Evolutionary conservation across 768 basidiomycete species (phyloP).

Genomic region (Boletus sp.): DNA sequence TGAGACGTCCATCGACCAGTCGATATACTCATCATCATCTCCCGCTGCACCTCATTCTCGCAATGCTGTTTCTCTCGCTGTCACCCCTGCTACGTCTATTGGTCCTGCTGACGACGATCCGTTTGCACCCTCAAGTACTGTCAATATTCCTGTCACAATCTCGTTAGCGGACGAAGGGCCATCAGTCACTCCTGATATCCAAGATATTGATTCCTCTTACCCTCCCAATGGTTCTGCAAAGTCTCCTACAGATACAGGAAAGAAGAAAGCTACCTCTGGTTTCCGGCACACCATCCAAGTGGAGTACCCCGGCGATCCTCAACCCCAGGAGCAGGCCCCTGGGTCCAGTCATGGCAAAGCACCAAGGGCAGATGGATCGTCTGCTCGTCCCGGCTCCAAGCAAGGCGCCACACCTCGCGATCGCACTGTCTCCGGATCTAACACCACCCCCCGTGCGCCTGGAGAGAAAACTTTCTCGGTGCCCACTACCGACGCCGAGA

Average conservation of each 20-base stretch:
- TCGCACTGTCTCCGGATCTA: constrained; percentile 17
- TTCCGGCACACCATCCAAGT: constrained; percentile 95
- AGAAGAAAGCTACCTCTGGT: constrained; percentile 43
- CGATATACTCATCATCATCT: constrained; percentile 40
- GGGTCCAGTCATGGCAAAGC: constrained; percentile 23
- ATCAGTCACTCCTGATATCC: constrained; percentile 15
- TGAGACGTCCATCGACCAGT: constrained; percentile 66
- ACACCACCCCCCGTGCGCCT: neutral
- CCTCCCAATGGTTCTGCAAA: constrained; percentile 29
- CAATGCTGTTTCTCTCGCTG: constrained; percentile 39
- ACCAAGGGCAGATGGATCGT: constrained; percentile 14
- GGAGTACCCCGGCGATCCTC: constrained; percentile 73
- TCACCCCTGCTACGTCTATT: constrained; percentile 44
- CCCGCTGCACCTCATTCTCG: constrained; percentile 38
- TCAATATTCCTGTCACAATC: constrained; percentile 30
- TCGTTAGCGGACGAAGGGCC: constrained; percentile 28
- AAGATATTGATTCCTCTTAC: constrained; percentile 21
- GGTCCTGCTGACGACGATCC: constrained; percentile 64
- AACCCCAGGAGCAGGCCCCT: constrained; percentile 22
- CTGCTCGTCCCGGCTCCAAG: constrained; percentile 13
- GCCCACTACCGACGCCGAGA: constrained; percentile 13
- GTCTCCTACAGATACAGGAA: constrained; percentile 41
- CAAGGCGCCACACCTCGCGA: constrained; percentile 16
- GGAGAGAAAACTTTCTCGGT: constrained; percentile 19
- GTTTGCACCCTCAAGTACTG: constrained; percentile 48